Conservation (phyloP, 306 rosid genomes). For the Cajanus cajan region DNA sequence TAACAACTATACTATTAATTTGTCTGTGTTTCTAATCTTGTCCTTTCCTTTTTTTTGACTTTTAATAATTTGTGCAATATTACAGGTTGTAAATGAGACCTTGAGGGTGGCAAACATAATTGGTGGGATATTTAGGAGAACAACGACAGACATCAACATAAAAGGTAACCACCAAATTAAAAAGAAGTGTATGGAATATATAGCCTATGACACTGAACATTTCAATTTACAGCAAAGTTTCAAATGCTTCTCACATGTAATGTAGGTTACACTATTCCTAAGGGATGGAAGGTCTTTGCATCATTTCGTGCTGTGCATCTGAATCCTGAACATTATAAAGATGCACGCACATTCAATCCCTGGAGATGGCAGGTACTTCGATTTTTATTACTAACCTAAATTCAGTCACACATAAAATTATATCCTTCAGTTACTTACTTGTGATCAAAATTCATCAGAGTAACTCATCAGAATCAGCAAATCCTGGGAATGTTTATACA, state of each 20-base stretch:
- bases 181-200: too few species aligned
- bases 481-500: constrained; percentile 60
- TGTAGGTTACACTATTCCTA: constrained; percentile 88
- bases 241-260: neutral
- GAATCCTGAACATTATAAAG: constrained; percentile 78
- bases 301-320: constrained; percentile 95
- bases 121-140: constrained; percentile 84
- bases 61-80: neutral
- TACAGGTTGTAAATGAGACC: constrained; percentile 90
- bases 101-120: constrained; percentile 81
- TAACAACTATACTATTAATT: neutral
- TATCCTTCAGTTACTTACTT: constrained; percentile 13
- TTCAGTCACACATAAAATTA: neutral
- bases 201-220: neutral
- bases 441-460: constrained; percentile 42
- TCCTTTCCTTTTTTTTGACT: neutral
- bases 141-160: constrained; percentile 66
- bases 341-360: constrained; percentile 87
- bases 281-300: constrained; percentile 92
- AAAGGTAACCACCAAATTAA: constrained; percentile 49
- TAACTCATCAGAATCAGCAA: constrained; percentile 48
- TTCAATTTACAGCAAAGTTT: neutral
- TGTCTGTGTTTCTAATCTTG: neutral
- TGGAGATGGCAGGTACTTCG: constrained; percentile 90
- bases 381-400: neutral